A percentile compares a stretch with the other conserved stretches of the same genome.
Conservation (phyloP, 352 stramenopile species). For the Phytophthora megakarya region DNA sequence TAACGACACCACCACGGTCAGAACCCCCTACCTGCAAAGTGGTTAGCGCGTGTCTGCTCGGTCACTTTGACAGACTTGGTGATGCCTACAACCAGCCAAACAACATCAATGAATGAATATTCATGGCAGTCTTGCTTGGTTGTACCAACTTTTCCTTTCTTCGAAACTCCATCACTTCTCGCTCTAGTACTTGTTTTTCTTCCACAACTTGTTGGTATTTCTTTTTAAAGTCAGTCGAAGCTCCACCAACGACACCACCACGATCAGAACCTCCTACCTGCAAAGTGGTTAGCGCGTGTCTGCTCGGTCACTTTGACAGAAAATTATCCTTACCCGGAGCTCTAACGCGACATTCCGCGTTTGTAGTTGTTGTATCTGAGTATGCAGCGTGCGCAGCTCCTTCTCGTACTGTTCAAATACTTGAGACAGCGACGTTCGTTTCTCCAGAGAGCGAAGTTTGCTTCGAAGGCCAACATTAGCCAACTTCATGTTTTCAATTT, state of each 20-base stretch:
- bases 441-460: slow-evolving; percentile 72
- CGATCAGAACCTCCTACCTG: slow-evolving; percentile 1
- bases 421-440: slow-evolving; percentile 43
- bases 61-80: too few relatives aligned
- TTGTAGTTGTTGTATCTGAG: slow-evolving; percentile 64
- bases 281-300: neutral
- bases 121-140: neutral
- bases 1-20: neutral
- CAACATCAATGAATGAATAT: too few relatives aligned
- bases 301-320: neutral
- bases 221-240: slow-evolving; percentile 62
- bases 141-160: slow-evolving; percentile 59
- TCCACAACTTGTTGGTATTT: slow-evolving; percentile 64
- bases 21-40: neutral
- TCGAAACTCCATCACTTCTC: slow-evolving; percentile 56
- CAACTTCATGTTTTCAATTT: slow-evolving; percentile 84
- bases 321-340: slow-evolving; percentile 41
- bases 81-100: slow-evolving; percentile 6
- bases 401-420: slow-evolving; percentile 82
- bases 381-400: slow-evolving; percentile 56
- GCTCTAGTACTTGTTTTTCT: slow-evolving; percentile 65
- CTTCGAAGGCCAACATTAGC: slow-evolving; percentile 58
- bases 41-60: too few relatives aligned
- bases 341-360: slow-evolving; percentile 69
- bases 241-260: neutral